Evolutionary conservation across 148 eudicot genomes (phyloP).

Genomic region (Amaranthus palmeri): DNA sequence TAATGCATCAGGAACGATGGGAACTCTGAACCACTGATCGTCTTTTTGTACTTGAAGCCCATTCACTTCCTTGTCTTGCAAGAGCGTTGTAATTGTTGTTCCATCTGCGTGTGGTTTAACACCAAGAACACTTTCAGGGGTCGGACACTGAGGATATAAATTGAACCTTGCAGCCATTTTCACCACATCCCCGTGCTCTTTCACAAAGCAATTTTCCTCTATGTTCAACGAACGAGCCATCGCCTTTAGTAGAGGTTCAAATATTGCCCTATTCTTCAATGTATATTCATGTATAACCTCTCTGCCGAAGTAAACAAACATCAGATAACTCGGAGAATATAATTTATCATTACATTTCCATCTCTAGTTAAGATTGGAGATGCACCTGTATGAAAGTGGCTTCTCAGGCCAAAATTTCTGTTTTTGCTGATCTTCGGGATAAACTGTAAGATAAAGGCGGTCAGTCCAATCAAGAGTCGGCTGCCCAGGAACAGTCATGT

Average conservation of each 20-base stretch:
- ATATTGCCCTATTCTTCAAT: constrained; percentile 10
- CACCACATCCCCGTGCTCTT: constrained; percentile 29
- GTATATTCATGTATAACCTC: constrained; percentile 29
- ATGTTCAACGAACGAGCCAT: constrained; percentile 32
- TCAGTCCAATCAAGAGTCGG: constrained; percentile 67
- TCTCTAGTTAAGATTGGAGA: background rate
- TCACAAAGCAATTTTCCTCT: constrained; percentile 32
- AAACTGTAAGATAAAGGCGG: constrained; percentile 40
- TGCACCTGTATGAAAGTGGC: constrained; percentile 48
- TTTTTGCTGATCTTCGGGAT: constrained; percentile 40
- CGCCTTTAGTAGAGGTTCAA: constrained; percentile 24
- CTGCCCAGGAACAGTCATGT: constrained; percentile 32
- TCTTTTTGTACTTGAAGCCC: constrained; percentile 45
- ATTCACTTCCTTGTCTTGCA: constrained; percentile 44
- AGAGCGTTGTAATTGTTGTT: constrained; percentile 29
- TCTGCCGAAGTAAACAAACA: constrained; percentile 8
- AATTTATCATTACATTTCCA: background rate
- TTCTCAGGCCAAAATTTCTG: constrained; percentile 55
- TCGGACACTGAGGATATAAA: constrained; percentile 41
- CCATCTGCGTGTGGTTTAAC: constrained; percentile 42
- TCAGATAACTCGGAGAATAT: background rate
- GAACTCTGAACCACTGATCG: constrained; percentile 40
- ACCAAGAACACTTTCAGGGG: constrained; percentile 36
- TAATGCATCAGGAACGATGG: constrained; percentile 34
- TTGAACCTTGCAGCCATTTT: constrained; percentile 33